Percentiles rank a stretch among this genome's conserved stretches.
These are phyloP conservation scores for Ustilago crameri DNA, from an alignment of 1,284 basidiomycete species.

Conservation along the genomic window DNA sequence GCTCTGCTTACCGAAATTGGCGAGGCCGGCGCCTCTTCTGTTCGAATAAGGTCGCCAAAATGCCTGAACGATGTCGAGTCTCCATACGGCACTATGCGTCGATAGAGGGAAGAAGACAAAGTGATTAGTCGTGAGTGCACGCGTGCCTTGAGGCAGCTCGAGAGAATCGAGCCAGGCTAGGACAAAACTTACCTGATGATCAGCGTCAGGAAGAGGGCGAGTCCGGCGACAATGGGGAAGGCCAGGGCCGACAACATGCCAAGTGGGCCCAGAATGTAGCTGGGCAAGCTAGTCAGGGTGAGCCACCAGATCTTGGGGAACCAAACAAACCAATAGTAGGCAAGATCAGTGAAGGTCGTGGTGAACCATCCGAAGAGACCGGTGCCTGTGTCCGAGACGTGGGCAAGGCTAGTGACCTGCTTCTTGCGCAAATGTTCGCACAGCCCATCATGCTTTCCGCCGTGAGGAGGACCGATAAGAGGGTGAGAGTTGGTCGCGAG, in stretches of 20 bases:
- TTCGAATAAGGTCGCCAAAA: constrained; percentile 21
- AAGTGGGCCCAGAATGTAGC: constrained; percentile 29
- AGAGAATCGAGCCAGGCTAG: too few species aligned
- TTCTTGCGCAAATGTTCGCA: constrained; percentile 25
- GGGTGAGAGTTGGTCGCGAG: constrained; percentile 6
- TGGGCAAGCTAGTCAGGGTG: constrained; percentile 34
- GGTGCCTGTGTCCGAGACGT: constrained; percentile 18
- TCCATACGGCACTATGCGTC: constrained; percentile 29
- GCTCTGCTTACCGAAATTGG: constrained; percentile 24
- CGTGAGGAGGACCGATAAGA: constrained; percentile 17
- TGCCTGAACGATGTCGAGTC: constrained; percentile 24
- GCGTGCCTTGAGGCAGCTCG: too few species aligned
- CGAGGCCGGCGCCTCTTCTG: constrained; percentile 26
- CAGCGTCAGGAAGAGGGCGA: constrained; percentile 19
- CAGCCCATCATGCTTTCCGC: constrained; percentile 27
- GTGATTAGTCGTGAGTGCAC: too few species aligned
- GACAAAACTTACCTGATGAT: constrained; percentile 21
- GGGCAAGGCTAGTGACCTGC: constrained; percentile 26
- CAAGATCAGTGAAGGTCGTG: constrained; percentile 16
- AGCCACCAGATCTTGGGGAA: constrained; percentile 33
- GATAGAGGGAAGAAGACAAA: too few species aligned
- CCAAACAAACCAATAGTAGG: constrained; percentile 31
- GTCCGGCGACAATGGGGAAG: constrained; percentile 24
- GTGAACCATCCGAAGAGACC: constrained; percentile 26
- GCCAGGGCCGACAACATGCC: constrained; percentile 15